Evolutionary conservation across 2,329 filamentous ascomycete species (phyloP).

Genomic region (Colletotrichum gloeosporioides): DNA sequence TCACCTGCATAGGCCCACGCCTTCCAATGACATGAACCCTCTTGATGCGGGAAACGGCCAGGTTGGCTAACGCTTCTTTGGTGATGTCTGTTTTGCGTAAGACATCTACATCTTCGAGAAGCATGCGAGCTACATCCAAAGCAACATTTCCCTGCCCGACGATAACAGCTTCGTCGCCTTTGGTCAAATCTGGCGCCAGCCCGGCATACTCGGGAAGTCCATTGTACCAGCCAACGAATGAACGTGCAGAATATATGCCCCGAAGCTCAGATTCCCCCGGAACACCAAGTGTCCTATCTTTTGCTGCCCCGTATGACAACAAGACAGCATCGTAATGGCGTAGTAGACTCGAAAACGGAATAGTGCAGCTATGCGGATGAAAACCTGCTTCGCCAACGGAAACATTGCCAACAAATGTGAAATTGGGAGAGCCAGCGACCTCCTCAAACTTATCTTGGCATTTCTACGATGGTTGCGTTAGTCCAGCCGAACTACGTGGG

Average conservation of each 20-base stretch:
- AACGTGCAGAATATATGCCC: constrained; percentile 85
- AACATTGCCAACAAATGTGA: constrained; percentile 91
- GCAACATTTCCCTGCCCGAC: constrained; percentile 97
- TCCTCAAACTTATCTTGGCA: constrained; percentile 94
- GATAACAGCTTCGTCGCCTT: constrained; percentile 82
- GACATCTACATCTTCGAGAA: constrained; percentile 76
- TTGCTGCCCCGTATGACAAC: constrained; percentile 90
- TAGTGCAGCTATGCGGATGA: constrained; percentile 46
- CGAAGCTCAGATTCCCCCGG: constrained; percentile 76
- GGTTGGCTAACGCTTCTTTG: constrained; percentile 76
- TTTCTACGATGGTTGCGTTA: constrained; percentile 62
- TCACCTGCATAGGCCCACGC: constrained; percentile 84
- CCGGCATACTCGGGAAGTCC: constrained; percentile 82
- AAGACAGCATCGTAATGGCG: constrained; percentile 91
- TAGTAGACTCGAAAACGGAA: constrained; percentile 73
- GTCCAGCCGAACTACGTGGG: neutral
- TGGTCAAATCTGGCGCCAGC: constrained; percentile 74
- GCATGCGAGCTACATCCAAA: constrained; percentile 87
- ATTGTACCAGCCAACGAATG: constrained; percentile 99
- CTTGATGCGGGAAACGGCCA: constrained; percentile 76
- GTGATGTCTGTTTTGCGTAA: constrained; percentile 88
- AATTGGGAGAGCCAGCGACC: constrained; percentile 80
- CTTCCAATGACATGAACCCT: constrained; percentile 88
- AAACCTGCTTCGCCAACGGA: constrained; percentile 67
- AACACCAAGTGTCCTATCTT: constrained; percentile 80